A percentile compares a stretch with the other conserved stretches of the same genome.
phyloP scores from a whole-genome alignment of 805 yeast species.

The Saccharomycopsis selenospora region DNA sequence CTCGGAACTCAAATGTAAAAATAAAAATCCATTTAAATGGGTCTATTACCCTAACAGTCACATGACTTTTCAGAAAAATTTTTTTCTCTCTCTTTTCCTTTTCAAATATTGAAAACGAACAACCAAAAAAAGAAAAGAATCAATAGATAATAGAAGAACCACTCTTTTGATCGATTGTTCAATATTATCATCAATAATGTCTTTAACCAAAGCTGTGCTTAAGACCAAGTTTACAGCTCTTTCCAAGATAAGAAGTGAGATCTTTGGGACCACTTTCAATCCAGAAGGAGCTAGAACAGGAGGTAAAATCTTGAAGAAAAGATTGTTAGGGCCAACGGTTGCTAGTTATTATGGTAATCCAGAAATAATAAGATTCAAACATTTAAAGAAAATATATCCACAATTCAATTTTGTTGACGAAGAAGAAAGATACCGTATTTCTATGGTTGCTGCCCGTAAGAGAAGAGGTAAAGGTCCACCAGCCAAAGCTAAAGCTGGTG shows the following conservation, averaged over 20 bases:
- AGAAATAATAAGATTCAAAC: slow-evolving; percentile 55
- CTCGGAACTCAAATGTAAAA: no score
- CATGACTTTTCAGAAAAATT: no score
- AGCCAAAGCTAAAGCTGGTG: slow-evolving; percentile 51
- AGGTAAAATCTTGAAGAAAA: slow-evolving; percentile 56
- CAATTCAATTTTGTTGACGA: slow-evolving; percentile 50
- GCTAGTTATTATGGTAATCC: slow-evolving; percentile 70
- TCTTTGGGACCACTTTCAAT: slow-evolving; percentile 66
- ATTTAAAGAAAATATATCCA: slow-evolving; percentile 48
- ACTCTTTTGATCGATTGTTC: no score
- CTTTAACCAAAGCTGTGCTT: neutral
- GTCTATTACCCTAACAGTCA: no score
- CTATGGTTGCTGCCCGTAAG: slow-evolving; percentile 57
- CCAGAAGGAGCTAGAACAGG: slow-evolving; percentile 66
- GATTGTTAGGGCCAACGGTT: slow-evolving; percentile 66
- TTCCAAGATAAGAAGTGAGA: slow-evolving; percentile 52
- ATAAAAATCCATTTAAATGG: no score
- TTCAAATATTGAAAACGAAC: no score
- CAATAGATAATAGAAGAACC: no score
- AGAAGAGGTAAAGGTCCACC: slow-evolving; percentile 90
- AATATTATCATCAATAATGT: no score
- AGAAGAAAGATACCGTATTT: slow-evolving; percentile 61
- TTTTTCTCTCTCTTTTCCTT: no score
- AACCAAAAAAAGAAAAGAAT: no score
- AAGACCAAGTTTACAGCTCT: slow-evolving; percentile 18